phyloP scores from a whole-genome alignment of 495 filamentous ascomycete species.

The Parachaetomium inaequale region DNA sequence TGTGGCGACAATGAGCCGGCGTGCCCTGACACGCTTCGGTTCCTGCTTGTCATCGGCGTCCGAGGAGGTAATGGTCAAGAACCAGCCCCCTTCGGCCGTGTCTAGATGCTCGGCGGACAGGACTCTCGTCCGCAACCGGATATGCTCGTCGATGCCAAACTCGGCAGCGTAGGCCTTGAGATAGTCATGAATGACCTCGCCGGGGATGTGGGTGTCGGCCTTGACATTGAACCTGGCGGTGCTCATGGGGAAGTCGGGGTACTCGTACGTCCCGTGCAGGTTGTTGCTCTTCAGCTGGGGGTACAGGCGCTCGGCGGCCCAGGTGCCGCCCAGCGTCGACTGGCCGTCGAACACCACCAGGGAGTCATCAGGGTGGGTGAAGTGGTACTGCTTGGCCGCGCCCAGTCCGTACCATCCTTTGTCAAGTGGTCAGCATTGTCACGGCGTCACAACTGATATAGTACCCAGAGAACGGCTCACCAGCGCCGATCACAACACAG shows the following conservation, averaged over 20 bases:
- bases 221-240: slow-evolving; percentile 52
- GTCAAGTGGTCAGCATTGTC: neutral
- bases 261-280: slow-evolving; percentile 59
- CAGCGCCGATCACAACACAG: slow-evolving; percentile 40
- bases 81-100: slow-evolving; percentile 32
- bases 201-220: slow-evolving; percentile 62
- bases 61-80: slow-evolving; percentile 27
- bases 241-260: slow-evolving; percentile 68
- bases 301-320: slow-evolving; percentile 60
- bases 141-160: slow-evolving; percentile 52
- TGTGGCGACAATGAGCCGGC: slow-evolving; percentile 30
- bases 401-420: slow-evolving; percentile 39
- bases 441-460: neutral
- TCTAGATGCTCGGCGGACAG: slow-evolving; percentile 45
- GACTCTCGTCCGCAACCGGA: slow-evolving; percentile 53
- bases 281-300: slow-evolving; percentile 58
- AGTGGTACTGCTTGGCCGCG: slow-evolving; percentile 38
- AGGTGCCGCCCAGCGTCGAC: slow-evolving; percentile 58
- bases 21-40: slow-evolving; percentile 17
- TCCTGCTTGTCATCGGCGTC: slow-evolving; percentile 7
- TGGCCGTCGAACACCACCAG: slow-evolving; percentile 38
- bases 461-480: slow-evolving; percentile 22
- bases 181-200: slow-evolving; percentile 59
- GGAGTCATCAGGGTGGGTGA: slow-evolving; percentile 21
- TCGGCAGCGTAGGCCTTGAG: slow-evolving; percentile 54